These are phyloP conservation scores for Solanum lycopersicoides DNA, from an alignment of 257 asterid species.

Conservation along the genomic window DNA sequence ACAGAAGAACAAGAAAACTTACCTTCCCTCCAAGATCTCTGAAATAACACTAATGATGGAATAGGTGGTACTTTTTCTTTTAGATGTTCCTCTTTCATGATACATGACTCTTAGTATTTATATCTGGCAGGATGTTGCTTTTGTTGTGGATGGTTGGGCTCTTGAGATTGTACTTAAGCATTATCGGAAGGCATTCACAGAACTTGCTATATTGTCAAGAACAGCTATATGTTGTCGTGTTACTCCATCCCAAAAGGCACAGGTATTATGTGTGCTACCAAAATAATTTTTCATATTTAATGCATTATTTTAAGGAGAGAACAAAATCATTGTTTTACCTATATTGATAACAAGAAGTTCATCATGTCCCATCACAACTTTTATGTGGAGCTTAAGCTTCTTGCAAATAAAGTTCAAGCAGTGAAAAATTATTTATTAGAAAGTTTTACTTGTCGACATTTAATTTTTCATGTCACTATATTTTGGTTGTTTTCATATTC, in stretches of 20 bases:
- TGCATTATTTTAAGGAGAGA: not conserved
- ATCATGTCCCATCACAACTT: not conserved
- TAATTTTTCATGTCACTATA: not conserved
- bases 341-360: not conserved
- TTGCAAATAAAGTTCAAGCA: not conserved
- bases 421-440: not conserved
- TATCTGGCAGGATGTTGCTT: conserved; percentile 75
- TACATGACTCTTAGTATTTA: not conserved
- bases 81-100: not conserved
- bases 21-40: not conserved
- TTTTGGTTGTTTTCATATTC: not conserved
- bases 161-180: conserved; percentile 94
- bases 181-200: conserved; percentile 82
- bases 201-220: conserved; percentile 82
- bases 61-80: not conserved
- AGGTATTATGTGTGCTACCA: conserved; percentile 36
- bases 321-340: not conserved
- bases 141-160: conserved; percentile 99
- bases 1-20: not conserved
- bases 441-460: not conserved
- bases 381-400: not conserved
- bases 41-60: not conserved
- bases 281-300: not conserved
- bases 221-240: conserved; percentile 99
- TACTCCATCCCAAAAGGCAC: conserved; percentile 99